phyloP scores from a whole-genome alignment of 306 rosid genomes.

The Malus fusca region DNA sequence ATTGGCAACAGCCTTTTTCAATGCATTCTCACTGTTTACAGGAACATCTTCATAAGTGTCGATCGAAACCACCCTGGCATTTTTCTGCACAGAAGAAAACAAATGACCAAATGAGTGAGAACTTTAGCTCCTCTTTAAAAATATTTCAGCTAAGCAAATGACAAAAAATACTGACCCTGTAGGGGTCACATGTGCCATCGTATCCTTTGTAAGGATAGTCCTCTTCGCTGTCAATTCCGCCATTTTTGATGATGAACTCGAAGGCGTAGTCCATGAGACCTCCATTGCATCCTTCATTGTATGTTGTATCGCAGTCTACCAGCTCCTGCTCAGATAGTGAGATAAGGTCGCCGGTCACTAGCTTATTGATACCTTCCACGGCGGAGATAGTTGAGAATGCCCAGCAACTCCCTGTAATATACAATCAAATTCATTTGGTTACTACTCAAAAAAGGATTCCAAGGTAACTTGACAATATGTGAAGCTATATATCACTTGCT shows the following conservation, averaged over 20 bases:
- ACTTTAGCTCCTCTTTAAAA: not conserved
- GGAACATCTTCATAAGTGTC: slow-evolving; percentile 69
- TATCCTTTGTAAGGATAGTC: slow-evolving; percentile 67
- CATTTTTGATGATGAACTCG: slow-evolving; percentile 69
- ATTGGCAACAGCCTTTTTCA: slow-evolving; percentile 62
- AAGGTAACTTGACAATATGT: not conserved
- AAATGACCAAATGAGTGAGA: not conserved
- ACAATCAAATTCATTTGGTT: not conserved
- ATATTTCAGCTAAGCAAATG: not conserved
- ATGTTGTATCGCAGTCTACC: slow-evolving; percentile 65
- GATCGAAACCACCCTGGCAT: slow-evolving; percentile 66
- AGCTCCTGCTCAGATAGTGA: slow-evolving; percentile 86
- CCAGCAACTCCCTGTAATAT: slow-evolving; percentile 80
- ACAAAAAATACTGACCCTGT: slow-evolving; percentile 39
- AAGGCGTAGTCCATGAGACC: slow-evolving; percentile 76
- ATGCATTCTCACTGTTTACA: slow-evolving; percentile 44
- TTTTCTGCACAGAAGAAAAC: slow-evolving; percentile 39
- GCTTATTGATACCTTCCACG: slow-evolving; percentile 78
- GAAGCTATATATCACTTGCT: not conserved
- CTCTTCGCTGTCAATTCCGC: slow-evolving; percentile 75
- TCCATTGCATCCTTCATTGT: slow-evolving; percentile 74
- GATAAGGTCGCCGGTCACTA: slow-evolving; percentile 67
- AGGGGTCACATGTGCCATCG: slow-evolving; percentile 51
- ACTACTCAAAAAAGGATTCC: not conserved
- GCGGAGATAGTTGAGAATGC: slow-evolving; percentile 69